Conservation (phyloP, 176 grass and related monocot species). For the Cocos nucifera region DNA sequence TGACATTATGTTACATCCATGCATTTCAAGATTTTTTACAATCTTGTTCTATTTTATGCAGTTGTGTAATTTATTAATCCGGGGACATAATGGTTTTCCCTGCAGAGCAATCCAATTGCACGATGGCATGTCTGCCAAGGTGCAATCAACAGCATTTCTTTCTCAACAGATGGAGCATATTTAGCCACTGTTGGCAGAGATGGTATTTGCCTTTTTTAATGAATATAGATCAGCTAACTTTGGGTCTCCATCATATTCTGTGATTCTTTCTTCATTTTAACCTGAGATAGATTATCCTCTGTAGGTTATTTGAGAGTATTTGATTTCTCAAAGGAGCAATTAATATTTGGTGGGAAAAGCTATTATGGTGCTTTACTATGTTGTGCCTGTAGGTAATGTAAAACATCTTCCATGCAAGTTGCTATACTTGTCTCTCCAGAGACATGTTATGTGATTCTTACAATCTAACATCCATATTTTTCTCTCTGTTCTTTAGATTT, state of each 20-base stretch:
- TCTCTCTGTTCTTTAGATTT: too few species aligned
- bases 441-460: too few species aligned
- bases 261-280: too few species aligned
- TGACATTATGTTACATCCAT: too few species aligned
- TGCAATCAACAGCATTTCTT: constrained; percentile 82
- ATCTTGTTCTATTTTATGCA: too few species aligned
- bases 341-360: constrained; percentile 97
- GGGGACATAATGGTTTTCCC: constrained; percentile 25
- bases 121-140: constrained; percentile 97
- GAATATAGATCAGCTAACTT: background rate
- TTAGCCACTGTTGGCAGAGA: constrained; percentile 87
- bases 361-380: constrained; percentile 95
- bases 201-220: constrained; percentile 45
- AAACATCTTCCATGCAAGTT: too few species aligned
- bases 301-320: constrained; percentile 98
- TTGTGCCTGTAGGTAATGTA: constrained; percentile 27
- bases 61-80: constrained; percentile 12
- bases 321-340: constrained; percentile 70
- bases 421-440: too few species aligned
- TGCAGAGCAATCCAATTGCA: constrained; percentile 79
- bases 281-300: background rate
- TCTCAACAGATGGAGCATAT: constrained; percentile 74
- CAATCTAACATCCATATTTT: too few species aligned
- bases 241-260: too few species aligned
- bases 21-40: too few species aligned